Base-by-base conservation (phyloP, 2,329 filamentous ascomycete species). In the Mariannaea elegans region DNA sequence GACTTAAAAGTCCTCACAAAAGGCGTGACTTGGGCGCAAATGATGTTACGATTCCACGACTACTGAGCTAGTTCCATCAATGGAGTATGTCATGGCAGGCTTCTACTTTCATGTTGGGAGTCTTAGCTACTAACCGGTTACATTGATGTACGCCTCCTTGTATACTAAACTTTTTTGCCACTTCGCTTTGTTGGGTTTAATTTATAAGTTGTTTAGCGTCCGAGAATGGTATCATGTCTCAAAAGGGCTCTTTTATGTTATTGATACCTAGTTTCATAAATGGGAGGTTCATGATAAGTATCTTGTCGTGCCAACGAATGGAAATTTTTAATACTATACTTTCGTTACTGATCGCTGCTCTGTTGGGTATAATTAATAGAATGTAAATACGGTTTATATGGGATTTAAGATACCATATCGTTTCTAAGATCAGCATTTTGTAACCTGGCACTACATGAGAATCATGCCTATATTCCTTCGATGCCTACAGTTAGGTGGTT, bases 1-100 rank as follows among this genome's bases (percentile, higher is more conserved):
- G 39, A 49, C 46, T 23, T 49, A 38, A 49, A 49, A 32, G 46
- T 49, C 24, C 46, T 49, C 18, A 49, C 31, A 24, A 49, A 49
- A 32, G 31, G 23, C 7, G 18, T 21, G 16, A 42, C 38, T 18
- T 42, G 38, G 38, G 21, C 24, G 41, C 13, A 44, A 27, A 44
- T 44, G 41, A n/a, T 44, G 16, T 44, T 21, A 14, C 41, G 41
- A 12, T 44, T 44, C 9, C 8, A 44, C 4, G n/a, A 2, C 10
- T 44, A 44, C 27, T 44, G 41, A 21, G 41, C 19, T 12, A 27
- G 8, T 3, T 19, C 41, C 16, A 44, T 44, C 12, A 21, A 44
- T 14, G 41, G 27, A 21, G 10, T n/a, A 44, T 21, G n/a, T 14
- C 14, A 44, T 21, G 12, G 3, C 41, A 27, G 41, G 27, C 7